phyloP scores from a whole-genome alignment of 306 rosid genomes.

The Inga laurina region DNA sequence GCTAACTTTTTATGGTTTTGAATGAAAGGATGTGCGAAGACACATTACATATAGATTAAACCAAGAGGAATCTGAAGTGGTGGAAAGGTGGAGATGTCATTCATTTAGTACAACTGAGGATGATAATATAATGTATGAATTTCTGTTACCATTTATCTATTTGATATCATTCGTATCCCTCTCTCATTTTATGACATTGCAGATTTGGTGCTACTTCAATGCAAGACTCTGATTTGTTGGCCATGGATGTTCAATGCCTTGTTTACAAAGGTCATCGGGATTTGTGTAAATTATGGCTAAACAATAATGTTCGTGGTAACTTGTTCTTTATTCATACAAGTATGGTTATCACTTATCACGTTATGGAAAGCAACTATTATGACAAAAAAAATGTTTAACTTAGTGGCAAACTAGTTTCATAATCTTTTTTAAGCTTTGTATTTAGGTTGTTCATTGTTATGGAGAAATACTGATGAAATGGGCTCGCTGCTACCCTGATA shows the following conservation, averaged over 20 bases:
- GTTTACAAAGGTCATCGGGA: constrained; percentile 9
- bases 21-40: constrained; percentile 7
- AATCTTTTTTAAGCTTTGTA: neutral
- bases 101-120: neutral
- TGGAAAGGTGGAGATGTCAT: constrained; percentile 22
- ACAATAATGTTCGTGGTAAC: constrained; percentile 1
- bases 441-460: constrained; percentile 4
- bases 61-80: neutral
- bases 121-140: neutral
- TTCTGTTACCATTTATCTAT: neutral
- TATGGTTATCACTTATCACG: neutral
- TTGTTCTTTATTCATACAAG: neutral
- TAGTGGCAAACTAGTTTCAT: neutral
- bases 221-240: constrained; percentile 10
- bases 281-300: constrained; percentile 8
- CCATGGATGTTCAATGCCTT: constrained; percentile 16
- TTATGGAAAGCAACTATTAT: neutral
- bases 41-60: constrained; percentile 1
- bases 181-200: constrained; percentile 1
- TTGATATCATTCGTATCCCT: neutral
- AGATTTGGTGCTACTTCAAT: neutral
- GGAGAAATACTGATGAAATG: constrained; percentile 18
- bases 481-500: neutral
- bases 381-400: neutral
- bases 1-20: neutral